Conservation (phyloP, 1,284 basidiomycete genomes). For the Blastosporella zonata region DNA sequence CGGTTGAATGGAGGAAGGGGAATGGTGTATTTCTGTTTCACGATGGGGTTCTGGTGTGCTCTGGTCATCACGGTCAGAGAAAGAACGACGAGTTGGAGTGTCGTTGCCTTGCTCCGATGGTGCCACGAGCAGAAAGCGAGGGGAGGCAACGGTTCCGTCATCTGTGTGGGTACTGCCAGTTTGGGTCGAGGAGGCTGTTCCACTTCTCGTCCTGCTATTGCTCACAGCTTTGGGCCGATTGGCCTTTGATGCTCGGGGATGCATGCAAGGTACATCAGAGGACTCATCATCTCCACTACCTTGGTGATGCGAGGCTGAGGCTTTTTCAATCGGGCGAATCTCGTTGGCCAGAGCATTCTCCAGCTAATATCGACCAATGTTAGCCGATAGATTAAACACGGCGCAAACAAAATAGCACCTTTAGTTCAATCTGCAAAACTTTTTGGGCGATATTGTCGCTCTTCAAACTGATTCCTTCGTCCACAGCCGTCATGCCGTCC, state of each 20-base stretch:
- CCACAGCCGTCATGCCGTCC: conserved; percentile 78
- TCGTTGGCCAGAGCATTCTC: conserved; percentile 68
- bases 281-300: conserved; percentile 51
- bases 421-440: conserved; percentile 79
- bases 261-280: conserved; percentile 33
- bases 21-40: conserved; percentile 27
- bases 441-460: conserved; percentile 83
- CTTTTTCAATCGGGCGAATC: conserved; percentile 38
- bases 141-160: conserved; percentile 25
- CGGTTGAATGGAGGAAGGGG: conserved; percentile 29
- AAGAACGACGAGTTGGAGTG: conserved; percentile 36
- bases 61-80: conserved; percentile 28
- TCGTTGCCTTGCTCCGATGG: conserved; percentile 30
- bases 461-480: conserved; percentile 77
- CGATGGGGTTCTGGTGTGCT: conserved; percentile 22
- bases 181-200: conserved; percentile 47
- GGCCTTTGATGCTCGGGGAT: conserved; percentile 34
- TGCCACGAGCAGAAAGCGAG: conserved; percentile 18
- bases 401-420: conserved; percentile 42
- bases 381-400: conserved; percentile 3
- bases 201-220: conserved; percentile 40
- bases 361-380: conserved; percentile 42
- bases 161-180: conserved; percentile 30
- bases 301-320: conserved; percentile 38
- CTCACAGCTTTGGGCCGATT: conserved; percentile 27